Evolutionary conservation across 2,329 filamentous ascomycete genomes (phyloP).

Genomic region (Camptophora hylomeconis): DNA sequence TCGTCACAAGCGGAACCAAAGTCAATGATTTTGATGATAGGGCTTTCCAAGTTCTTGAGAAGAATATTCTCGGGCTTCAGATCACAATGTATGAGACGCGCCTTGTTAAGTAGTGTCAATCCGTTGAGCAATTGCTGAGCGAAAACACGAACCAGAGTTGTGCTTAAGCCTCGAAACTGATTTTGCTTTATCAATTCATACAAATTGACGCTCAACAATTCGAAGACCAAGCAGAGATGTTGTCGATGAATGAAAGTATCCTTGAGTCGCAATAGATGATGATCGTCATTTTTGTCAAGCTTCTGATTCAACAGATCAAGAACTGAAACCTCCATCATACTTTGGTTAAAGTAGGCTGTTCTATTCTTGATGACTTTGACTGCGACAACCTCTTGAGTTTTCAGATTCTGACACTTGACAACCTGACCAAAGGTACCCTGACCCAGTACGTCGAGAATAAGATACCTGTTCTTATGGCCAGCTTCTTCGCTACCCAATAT

Average conservation of each 20-base stretch:
- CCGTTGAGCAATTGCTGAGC: conserved; percentile 93
- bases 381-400: conserved; percentile 95
- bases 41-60: conserved; percentile 93
- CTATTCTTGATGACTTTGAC: conserved; percentile 99
- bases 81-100: conserved; percentile 93
- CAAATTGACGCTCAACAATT: conserved; percentile 89
- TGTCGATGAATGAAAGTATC: conserved; percentile 98
- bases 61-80: conserved; percentile 96
- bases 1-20: conserved; percentile 98
- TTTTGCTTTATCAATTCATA: conserved; percentile 99
- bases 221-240: conserved; percentile 92
- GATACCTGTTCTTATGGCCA: conserved; percentile 96
- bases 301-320: conserved; percentile 96
- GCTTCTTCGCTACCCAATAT: conserved; percentile 96
- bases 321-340: conserved; percentile 99
- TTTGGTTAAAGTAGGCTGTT: conserved; percentile 98
- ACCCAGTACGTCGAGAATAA: conserved; percentile 91
- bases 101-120: conserved; percentile 84
- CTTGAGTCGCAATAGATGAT: conserved; percentile 85
- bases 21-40: conserved; percentile 99
- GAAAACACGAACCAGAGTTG: conserved; percentile 91
- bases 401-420: conserved; percentile 96
- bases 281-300: conserved; percentile 98
- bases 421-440: conserved; percentile 98
- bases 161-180: conserved; percentile 93